Percentiles rank a stretch among this genome's conserved stretches.
Evolutionary conservation across 2,329 filamentous ascomycete genomes (phyloP).

Genomic region (Chaetomium strumarium): DNA sequence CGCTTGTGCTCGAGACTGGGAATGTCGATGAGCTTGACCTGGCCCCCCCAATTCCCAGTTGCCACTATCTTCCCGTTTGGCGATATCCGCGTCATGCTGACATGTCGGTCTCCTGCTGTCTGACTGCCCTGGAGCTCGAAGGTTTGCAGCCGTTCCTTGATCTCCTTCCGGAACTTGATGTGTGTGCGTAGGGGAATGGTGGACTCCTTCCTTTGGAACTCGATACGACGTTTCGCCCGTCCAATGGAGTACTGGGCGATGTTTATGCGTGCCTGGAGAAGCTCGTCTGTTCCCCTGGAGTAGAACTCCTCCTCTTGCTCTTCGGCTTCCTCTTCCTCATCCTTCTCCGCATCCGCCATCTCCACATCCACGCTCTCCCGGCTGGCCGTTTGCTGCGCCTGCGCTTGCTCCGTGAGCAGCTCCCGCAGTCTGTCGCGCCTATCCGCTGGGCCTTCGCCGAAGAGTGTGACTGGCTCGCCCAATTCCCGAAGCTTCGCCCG

Average conservation of each 20-base stretch:
- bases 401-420: slow-evolving; percentile 66
- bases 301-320: slow-evolving; percentile 94
- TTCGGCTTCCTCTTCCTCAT: slow-evolving; percentile 53
- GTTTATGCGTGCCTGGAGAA: slow-evolving; percentile 69
- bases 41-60: slow-evolving; percentile 88
- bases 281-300: slow-evolving; percentile 68
- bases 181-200: slow-evolving; percentile 82
- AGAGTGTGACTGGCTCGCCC: slow-evolving; percentile 90
- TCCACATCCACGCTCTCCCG: slow-evolving; percentile 52
- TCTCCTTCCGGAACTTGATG: slow-evolving; percentile 81
- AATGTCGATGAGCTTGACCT: slow-evolving; percentile 78
- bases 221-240: slow-evolving; percentile 68
- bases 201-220: slow-evolving; percentile 73
- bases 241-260: slow-evolving; percentile 83
- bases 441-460: slow-evolving; percentile 83
- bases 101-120: slow-evolving; percentile 81
- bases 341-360: slow-evolving; percentile 53
- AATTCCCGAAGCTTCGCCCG: slow-evolving; percentile 74
- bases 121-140: slow-evolving; percentile 94
- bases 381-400: slow-evolving; percentile 56
- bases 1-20: slow-evolving; percentile 74
- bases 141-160: slow-evolving; percentile 74
- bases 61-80: slow-evolving; percentile 79
- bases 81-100: slow-evolving; percentile 87
- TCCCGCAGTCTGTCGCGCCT: slow-evolving; percentile 81